Evolutionary conservation across 768 basidiomycete genomes (phyloP).

Genomic region (Coprinopsis sp.): DNA sequence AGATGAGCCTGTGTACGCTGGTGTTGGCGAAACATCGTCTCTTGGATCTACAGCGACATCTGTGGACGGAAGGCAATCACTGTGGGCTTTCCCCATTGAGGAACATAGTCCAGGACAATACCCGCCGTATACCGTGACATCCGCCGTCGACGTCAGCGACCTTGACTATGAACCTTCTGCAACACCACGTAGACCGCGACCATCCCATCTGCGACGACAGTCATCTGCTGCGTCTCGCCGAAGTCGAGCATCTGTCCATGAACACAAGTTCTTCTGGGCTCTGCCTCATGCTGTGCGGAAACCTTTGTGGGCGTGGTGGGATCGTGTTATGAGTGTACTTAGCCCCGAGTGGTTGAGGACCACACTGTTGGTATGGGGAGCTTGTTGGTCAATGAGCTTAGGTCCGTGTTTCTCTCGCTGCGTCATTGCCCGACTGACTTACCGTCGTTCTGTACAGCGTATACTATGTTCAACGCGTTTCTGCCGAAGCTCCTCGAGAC

Average conservation of each 20-base stretch:
- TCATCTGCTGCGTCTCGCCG: slow-evolving; percentile 7
- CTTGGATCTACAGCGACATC: slow-evolving; percentile 26
- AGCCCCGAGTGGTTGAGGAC: slow-evolving; percentile 71
- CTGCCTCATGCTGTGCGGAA: slow-evolving; percentile 53
- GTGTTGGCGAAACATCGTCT: slow-evolving; percentile 27
- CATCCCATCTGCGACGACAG: slow-evolving; percentile 16
- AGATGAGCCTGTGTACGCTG: slow-evolving; percentile 33
- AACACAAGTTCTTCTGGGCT: slow-evolving; percentile 36
- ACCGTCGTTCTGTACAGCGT: slow-evolving; percentile 41
- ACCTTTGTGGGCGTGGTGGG: slow-evolving; percentile 65
- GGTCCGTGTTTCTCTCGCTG: slow-evolving; percentile 40
- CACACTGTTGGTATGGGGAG: slow-evolving; percentile 73
- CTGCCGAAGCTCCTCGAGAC: slow-evolving; percentile 83
- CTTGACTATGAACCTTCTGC: too few species aligned
- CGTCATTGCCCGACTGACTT: neutral
- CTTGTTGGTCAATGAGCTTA: slow-evolving; percentile 74
- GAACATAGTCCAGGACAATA: too few species aligned
- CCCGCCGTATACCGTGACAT: too few species aligned
- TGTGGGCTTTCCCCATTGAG: too few species aligned
- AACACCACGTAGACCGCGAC: too few species aligned
- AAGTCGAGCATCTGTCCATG: slow-evolving; percentile 40
- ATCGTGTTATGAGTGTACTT: slow-evolving; percentile 65
- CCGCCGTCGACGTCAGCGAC: too few species aligned
- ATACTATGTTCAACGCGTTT: slow-evolving; percentile 92
- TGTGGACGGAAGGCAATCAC: too few species aligned